Evolutionary conservation across 2,329 filamentous ascomycete species (phyloP), one percentile per base, ranked within the genome.

Genomic region (Onygena corvina): DNA sequence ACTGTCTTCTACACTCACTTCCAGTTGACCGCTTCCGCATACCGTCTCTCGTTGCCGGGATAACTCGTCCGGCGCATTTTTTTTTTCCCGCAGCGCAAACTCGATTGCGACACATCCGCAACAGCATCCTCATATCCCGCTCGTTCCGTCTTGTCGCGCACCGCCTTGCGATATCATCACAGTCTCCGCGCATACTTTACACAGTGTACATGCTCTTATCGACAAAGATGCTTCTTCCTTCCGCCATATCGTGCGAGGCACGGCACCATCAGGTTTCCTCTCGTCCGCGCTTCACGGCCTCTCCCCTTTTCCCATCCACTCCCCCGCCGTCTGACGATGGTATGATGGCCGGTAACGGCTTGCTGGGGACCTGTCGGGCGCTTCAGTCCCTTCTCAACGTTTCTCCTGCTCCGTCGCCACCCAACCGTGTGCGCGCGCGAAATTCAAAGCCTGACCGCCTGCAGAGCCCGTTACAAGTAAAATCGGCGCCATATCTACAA

Each of bases 181-280:
- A 23, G 2, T 12, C 16, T 4, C 14, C 4, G 18, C 21, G 27
- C 21, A 42, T 11, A n/a, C 38, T 42, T 42, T 42, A 27, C 20
- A n/a, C 21, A 42, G 38, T 27, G 38, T 42, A 14, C 21, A 40
- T 12, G 2, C 0, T 31, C 29, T 21, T 14, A n/a, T 16, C 38
- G 21, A 31, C 54, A 56, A 62, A 33, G 30, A 68, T 72, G 69
- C 57, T 72, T 44, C 67, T 72, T 51, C 69, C 68, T 50, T 71
- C 69, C 6, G 69, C 69, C 27, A 59, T 72, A 46, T 59, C 67
- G 50, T 71, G 69, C 64, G 68, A 71, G 54, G 57, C 61, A 58
- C 63, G 63, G 54, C 65, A 61, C 54, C 21, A 42, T 25, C 38
- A 27, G 16, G 60, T 59, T 50, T 49, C 59, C 48, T 48, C 52